Conservation (phyloP, 768 basidiomycete species). For the Trametes sanguinea region DNA sequence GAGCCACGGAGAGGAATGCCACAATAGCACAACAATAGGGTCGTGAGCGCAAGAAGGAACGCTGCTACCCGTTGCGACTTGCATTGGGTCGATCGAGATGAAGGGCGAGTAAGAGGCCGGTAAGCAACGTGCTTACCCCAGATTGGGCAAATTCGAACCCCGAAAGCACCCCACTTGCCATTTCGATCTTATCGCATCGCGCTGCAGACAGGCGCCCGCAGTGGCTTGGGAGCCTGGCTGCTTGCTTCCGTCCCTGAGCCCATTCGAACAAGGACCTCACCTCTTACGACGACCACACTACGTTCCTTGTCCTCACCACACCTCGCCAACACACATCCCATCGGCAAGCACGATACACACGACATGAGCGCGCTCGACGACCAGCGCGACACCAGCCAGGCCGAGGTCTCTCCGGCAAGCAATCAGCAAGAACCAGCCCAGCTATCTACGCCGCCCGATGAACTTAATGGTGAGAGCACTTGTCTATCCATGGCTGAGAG, state of each 20-base stretch:
- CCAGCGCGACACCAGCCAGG: background rate
- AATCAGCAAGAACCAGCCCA: slow-evolving; percentile 2
- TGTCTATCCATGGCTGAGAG: too few species aligned
- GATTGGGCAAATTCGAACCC: slow-evolving; percentile 3
- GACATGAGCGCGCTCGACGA: slow-evolving; percentile 11
- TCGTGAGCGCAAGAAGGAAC: too few species aligned
- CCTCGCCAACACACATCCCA: background rate
- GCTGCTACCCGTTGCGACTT: too few species aligned
- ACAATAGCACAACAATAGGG: background rate
- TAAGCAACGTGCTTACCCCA: slow-evolving; percentile 6
- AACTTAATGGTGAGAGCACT: slow-evolving; percentile 15
- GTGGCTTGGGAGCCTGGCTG: slow-evolving; percentile 19
- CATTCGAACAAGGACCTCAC: slow-evolving; percentile 24
- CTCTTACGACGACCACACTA: slow-evolving; percentile 7
- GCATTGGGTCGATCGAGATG: background rate
- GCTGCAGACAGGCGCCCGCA: slow-evolving; percentile 6
- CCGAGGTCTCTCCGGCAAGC: background rate
- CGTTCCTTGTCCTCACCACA: slow-evolving; percentile 2
- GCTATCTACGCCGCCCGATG: slow-evolving; percentile 18
- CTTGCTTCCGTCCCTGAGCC: slow-evolving; percentile 24
- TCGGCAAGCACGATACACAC: background rate
- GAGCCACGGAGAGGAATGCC: background rate
- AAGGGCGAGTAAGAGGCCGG: background rate
- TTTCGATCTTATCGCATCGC: slow-evolving; percentile 15
- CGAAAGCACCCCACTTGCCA: slow-evolving; percentile 3